phyloP scores from a whole-genome alignment of 2,329 filamentous ascomycete genomes.

The Pseudopithomyces chartarum region DNA sequence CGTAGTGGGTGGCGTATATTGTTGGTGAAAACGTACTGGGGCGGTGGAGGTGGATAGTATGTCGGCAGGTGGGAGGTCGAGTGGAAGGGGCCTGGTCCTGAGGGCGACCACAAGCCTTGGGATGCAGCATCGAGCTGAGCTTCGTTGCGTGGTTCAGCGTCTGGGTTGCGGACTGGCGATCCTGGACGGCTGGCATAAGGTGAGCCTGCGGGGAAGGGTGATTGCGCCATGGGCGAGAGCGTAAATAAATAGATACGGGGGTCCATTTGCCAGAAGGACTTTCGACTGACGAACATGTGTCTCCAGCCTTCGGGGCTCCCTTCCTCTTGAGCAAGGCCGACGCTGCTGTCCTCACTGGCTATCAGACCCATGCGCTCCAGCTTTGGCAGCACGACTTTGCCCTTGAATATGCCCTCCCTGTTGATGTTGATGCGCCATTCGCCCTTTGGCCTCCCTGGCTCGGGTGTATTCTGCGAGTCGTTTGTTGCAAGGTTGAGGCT shows the following conservation, averaged over 20 bases:
- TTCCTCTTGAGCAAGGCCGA: constrained; percentile 68
- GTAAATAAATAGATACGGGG: constrained; percentile 87
- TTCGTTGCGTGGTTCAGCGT: constrained; percentile 27
- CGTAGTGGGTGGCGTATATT: constrained; percentile 83
- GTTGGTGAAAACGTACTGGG: constrained; percentile 80
- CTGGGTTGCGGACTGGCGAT: constrained; percentile 50
- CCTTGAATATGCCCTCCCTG: constrained; percentile 84
- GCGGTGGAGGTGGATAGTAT: constrained; percentile 83
- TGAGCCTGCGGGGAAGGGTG: constrained; percentile 55
- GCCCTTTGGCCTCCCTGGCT: constrained; percentile 73
- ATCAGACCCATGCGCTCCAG: constrained; percentile 92
- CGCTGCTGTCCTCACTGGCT: constrained; percentile 73
- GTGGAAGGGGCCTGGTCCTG: constrained; percentile 70
- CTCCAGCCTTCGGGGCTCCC: constrained; percentile 71
- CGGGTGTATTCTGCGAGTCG: constrained; percentile 66
- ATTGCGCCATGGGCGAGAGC: constrained; percentile 64
- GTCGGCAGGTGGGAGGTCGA: constrained; percentile 86
- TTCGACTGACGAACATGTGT: constrained; percentile 79
- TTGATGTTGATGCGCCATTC: constrained; percentile 88
- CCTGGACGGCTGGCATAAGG: constrained; percentile 57
- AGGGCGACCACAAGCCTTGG: constrained; percentile 47
- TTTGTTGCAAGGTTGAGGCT: constrained; percentile 66
- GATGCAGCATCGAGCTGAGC: constrained; percentile 37
- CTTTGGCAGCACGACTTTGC: constrained; percentile 82
- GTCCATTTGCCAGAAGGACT: constrained; percentile 91